Evolutionary conservation across 306 rosid genomes (phyloP), one percentile per base, ranked within the genome.

Genomic region (Boehmeria nivea): DNA sequence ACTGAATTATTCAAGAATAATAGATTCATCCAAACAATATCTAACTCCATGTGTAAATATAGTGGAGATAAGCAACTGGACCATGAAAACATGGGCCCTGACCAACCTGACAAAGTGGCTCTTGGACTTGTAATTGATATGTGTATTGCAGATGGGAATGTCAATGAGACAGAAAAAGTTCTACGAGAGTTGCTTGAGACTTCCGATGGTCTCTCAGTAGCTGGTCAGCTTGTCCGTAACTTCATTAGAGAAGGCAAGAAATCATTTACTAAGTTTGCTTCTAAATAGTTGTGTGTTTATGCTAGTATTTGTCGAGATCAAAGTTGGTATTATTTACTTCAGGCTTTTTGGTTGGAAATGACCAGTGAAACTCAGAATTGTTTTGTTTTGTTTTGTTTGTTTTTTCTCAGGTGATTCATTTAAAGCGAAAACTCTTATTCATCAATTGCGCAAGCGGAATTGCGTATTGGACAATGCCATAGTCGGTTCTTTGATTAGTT

Each of bases 201-300:
- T 72, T 66, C 75, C 22, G 78, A 72, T 57, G 87, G 88, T 17
- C 64, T 74, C 66, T 68, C 66, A 40, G 31, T 64, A 54, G 81
- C 60, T 37, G 66, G 39, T 61, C 83, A 74, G 58, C 71, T 87
- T 15, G 63, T 87, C 51, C 64, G 50, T 45, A 70, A 58, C 59
- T 78, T 87, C 65, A 49, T 74, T 24, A 80, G 73, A 80, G 84
- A 82, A 47, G 98, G 98, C 80, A 78, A 74, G 81, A 15, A 24
- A 31, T 40, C 3, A n/a, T 10, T 2, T 31, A 31, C 9, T 31
- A 31, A 31, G 9, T 10, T 10, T 10, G 9, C 36, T 31, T 31
- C 36, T 31, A 31, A 31, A 1, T 31, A 31, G 5, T 10, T 31
- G 36, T 10, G 9, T 2, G n/a, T n/a, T n/a, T n/a, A n/a, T n/a